Conservation (phyloP, 2,329 filamentous ascomycete genomes). For the Helotiales sp. region DNA sequence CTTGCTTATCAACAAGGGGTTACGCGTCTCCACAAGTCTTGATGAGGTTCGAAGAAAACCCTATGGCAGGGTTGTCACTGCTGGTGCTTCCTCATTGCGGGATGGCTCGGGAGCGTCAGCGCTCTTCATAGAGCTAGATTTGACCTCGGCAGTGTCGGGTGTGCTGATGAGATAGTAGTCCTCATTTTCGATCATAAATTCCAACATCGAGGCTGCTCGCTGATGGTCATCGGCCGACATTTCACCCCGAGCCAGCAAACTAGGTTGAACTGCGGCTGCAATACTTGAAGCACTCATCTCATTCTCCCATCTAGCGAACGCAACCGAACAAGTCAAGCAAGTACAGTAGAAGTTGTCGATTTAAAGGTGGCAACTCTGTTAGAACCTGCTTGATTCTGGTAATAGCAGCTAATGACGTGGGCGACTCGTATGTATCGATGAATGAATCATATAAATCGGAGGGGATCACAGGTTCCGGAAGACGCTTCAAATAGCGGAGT, state of each 20-base stretch:
- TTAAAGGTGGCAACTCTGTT: background rate
- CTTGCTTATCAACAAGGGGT: no score
- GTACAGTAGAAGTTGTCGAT: background rate
- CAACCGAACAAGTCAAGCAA: background rate
- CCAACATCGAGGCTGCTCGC: background rate
- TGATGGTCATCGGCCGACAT: background rate
- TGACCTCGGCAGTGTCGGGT: background rate
- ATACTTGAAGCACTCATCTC: background rate
- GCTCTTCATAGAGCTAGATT: background rate
- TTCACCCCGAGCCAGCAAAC: background rate
- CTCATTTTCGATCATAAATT: background rate
- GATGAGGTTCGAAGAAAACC: background rate
- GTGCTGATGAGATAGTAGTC: background rate
- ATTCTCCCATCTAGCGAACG: background rate
- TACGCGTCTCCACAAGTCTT: no score
- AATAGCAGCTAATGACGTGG: background rate
- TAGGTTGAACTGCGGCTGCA: background rate
- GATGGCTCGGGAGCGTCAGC: no score
- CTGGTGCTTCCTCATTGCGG: no score
- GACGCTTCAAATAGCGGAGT: constrained; percentile 87
- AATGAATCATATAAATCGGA: background rate
- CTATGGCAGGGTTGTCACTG: no score
- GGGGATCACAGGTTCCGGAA: constrained; percentile 64
- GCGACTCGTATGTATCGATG: background rate
- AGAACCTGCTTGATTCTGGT: no score